phyloP scores from a whole-genome alignment of 805 yeast genomes.

The Hyphopichia homilentoma region DNA sequence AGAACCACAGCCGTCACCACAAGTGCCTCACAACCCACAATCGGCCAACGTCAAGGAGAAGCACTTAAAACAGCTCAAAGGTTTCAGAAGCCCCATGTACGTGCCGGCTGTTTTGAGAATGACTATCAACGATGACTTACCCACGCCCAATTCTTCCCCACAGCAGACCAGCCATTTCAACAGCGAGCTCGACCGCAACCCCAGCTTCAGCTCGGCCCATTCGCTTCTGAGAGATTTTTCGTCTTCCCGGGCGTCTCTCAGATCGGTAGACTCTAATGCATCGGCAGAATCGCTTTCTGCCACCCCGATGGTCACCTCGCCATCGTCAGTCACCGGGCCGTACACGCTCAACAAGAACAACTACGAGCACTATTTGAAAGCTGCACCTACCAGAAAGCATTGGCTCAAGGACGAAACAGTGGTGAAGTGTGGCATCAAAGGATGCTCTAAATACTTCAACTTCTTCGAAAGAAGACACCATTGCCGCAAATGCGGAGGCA shows the following conservation, averaged over 20 bases:
- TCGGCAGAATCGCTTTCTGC: slow-evolving; percentile 16
- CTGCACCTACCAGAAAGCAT: slow-evolving; percentile 55
- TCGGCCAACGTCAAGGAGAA: slow-evolving; percentile 9
- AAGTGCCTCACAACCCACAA: slow-evolving; percentile 2
- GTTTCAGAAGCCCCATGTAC: slow-evolving; percentile 82
- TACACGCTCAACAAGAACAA: slow-evolving; percentile 9
- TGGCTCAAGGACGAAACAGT: slow-evolving; percentile 74
- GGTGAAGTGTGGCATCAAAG: slow-evolving; percentile 51
- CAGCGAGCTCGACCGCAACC: not conserved
- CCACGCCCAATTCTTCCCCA: slow-evolving; percentile 1
- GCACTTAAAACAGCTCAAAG: slow-evolving; percentile 65
- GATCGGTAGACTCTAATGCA: slow-evolving; percentile 28
- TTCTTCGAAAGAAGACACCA: slow-evolving; percentile 79
- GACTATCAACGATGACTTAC: slow-evolving; percentile 22
- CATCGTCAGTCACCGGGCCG: slow-evolving; percentile 1
- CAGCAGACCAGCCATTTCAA: not conserved
- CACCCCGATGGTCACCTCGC: slow-evolving; percentile 7
- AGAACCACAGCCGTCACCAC: no score
- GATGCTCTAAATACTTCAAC: slow-evolving; percentile 66
- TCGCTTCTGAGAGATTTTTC: not conserved
- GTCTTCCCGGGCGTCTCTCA: slow-evolving; percentile 15
- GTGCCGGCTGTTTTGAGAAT: slow-evolving; percentile 78
- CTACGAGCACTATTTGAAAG: slow-evolving; percentile 25
- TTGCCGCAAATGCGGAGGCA: slow-evolving; percentile 82
- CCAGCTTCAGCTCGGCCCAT: not conserved